A percentile compares a stretch with the other conserved stretches of the same genome.
Evolutionary conservation across 2,329 filamentous ascomycete species (phyloP).

Genomic region (Hypomyces perniciosus): DNA sequence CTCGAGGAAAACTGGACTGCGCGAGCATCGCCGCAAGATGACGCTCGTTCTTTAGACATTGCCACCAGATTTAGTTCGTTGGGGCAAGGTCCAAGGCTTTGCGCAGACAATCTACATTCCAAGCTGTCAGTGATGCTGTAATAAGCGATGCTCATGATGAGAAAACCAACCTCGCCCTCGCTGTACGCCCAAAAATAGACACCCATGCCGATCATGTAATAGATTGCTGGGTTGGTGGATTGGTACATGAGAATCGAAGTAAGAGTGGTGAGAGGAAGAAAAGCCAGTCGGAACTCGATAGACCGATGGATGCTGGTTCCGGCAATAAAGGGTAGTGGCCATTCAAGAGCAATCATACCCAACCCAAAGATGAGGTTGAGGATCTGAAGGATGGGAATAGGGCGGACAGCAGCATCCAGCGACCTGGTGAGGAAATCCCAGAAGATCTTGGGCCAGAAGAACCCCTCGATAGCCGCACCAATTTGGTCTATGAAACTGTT

Average conservation of each 20-base stretch:
- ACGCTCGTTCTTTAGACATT: slow-evolving; percentile 2
- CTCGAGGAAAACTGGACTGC: too few species aligned
- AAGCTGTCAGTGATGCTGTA: too few species aligned
- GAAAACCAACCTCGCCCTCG: slow-evolving; percentile 78
- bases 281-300: slow-evolving; percentile 75
- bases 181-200: slow-evolving; percentile 97
- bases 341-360: slow-evolving; percentile 78
- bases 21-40: too few species aligned
- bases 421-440: slow-evolving; percentile 94
- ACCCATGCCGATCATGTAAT: slow-evolving; percentile 78
- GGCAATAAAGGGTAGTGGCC: slow-evolving; percentile 74
- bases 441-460: slow-evolving; percentile 99
- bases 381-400: slow-evolving; percentile 81
- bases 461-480: slow-evolving; percentile 72
- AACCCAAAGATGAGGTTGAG: slow-evolving; percentile 83
- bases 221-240: slow-evolving; percentile 83
- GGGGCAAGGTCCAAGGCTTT: slow-evolving; percentile 64
- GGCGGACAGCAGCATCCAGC: slow-evolving; percentile 78
- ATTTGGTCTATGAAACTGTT: slow-evolving; percentile 65
- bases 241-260: slow-evolving; percentile 79
- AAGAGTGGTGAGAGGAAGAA: slow-evolving; percentile 74
- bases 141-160: background rate
- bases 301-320: slow-evolving; percentile 76
- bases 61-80: slow-evolving; percentile 35
- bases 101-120: slow-evolving; percentile 55